Conservation (phyloP, 2,329 filamentous ascomycete species). For the Cladophialophora exuberans region DNA sequence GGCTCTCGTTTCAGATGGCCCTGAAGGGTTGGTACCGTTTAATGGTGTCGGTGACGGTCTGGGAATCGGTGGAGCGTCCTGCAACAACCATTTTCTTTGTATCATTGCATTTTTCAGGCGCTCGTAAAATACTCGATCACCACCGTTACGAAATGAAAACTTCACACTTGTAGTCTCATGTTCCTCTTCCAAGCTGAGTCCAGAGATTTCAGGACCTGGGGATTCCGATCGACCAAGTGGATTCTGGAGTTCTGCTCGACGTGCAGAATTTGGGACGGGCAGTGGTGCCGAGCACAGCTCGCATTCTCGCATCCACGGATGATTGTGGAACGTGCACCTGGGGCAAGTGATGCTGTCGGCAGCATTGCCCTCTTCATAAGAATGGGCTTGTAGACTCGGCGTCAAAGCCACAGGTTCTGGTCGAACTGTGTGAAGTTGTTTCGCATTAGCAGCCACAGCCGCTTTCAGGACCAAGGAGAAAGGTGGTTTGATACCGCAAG, state of each 20-base stretch:
- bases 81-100: conserved; percentile 93
- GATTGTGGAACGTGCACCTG: conserved; percentile 90
- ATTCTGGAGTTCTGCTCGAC: conserved; percentile 50
- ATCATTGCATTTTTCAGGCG: conserved; percentile 83
- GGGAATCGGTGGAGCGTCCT: conserved; percentile 85
- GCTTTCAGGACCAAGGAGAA: conserved; percentile 83
- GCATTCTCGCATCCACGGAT: conserved; percentile 81
- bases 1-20: conserved; percentile 39
- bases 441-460: conserved; percentile 73
- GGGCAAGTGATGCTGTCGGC: conserved; percentile 61
- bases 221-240: conserved; percentile 65
- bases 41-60: conserved; percentile 38
- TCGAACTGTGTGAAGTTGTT: conserved; percentile 33
- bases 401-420: conserved; percentile 1
- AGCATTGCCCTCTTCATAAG: conserved; percentile 12
- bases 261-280: conserved; percentile 41
- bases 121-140: conserved; percentile 88
- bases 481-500: conserved; percentile 91
- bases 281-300: conserved; percentile 89
- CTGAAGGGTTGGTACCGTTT: conserved; percentile 18
- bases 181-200: conserved; percentile 50
- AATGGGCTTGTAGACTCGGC: background rate
- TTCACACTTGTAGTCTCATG: conserved; percentile 79
- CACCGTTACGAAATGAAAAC: conserved; percentile 79
- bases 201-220: conserved; percentile 70